Base-by-base conservation (phyloP, 805 yeast genomes). In the Brettanomyces custersianus region DNA sequence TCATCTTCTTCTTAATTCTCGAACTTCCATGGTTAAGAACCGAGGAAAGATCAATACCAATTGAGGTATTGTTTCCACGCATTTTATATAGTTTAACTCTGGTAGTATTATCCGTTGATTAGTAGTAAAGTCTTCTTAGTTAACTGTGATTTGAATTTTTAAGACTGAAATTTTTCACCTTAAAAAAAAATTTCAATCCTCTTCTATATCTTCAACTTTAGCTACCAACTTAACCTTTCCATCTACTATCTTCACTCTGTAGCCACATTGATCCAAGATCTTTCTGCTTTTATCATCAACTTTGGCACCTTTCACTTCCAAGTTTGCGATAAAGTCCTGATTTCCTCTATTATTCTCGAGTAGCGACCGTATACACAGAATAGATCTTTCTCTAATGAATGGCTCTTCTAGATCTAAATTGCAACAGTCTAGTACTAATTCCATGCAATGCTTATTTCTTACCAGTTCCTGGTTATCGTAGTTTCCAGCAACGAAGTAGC, bases 361-460 rank as follows among this genome's bases (percentile, higher is more conserved):
- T 22, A 87, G 57, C 41, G 77, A 78, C 48, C 79, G 73, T 20
- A 92, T 53, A 49, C 96, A 85, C 5, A 90, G 59, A 23, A 92
- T 82, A 2, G 94, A 71, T 40, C 90, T 63, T 51, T 90, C 98
- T 44, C 85, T 80, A 38, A 83, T 79, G 47, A 70, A 90, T 0
- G 96, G 97, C 54, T 92, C 94, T 52, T 83, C 76, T 31, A 77
- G 79, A 54, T 90, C 97, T 35, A 92, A 77, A 27, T 81, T 73
- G 60, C 96, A 88, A 43, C 79, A 80, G 6, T 88, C 80, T 18
- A 90, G 61, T 0, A 88, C 66, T 15, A 84, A 57, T 36, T 77
- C 84, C 11, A 90, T 54, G 0, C 86, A 94, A 31, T 80, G 83
- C 1, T 64, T 45, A 20, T 69, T 70, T 32, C 96, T 62, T 24